Conservation (phyloP, 345 rosid genomes). For the Aquilaria yunnanensis region DNA sequence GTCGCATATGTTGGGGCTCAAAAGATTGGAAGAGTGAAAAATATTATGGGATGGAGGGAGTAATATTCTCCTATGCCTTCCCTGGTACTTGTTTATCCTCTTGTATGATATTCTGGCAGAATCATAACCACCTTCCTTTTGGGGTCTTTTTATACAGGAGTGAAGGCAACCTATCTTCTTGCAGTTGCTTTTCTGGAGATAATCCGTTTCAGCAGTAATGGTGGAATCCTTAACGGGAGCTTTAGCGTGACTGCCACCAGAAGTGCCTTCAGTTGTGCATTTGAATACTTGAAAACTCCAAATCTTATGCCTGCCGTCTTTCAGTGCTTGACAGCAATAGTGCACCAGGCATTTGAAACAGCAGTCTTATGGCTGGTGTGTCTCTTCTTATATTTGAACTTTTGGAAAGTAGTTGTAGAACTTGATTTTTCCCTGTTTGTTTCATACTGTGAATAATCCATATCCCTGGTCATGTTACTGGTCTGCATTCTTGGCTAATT, state of each 20-base stretch:
- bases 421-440: conserved; percentile 2
- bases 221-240: conserved; percentile 92
- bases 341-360: conserved; percentile 90
- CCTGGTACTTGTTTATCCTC: too few relatives aligned
- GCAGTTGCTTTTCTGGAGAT: conserved; percentile 97
- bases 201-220: conserved; percentile 93
- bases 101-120: background rate
- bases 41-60: too few relatives aligned
- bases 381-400: conserved; percentile 8
- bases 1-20: too few relatives aligned
- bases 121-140: background rate
- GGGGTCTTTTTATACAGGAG: conserved; percentile 50
- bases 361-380: conserved; percentile 91
- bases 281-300: conserved; percentile 95
- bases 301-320: conserved; percentile 85
- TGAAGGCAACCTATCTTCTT: conserved; percentile 98
- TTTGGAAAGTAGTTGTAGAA: background rate
- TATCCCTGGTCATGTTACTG: too few relatives aligned
- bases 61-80: too few relatives aligned
- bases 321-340: conserved; percentile 89
- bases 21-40: too few relatives aligned
- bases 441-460: background rate
- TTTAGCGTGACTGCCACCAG: conserved; percentile 57
- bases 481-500: too few relatives aligned
- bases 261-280: conserved; percentile 97